These are phyloP conservation scores for Arctostaphylos glauca DNA, from an alignment of 148 eudicot species.

Conservation along the genomic window DNA sequence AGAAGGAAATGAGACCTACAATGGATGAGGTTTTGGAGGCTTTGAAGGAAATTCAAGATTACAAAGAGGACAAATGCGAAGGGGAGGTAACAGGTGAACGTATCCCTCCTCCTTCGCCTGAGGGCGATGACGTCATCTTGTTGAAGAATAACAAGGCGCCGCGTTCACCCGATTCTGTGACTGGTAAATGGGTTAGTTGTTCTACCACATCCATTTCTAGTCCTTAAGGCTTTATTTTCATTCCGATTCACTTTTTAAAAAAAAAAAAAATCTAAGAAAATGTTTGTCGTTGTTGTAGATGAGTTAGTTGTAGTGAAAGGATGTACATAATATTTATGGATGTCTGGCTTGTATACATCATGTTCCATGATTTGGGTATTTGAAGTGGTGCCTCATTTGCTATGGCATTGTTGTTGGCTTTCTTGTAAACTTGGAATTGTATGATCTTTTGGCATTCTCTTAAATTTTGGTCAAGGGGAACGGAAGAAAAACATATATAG, in stretches of 20 bases:
- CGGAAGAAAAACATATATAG: neutral
- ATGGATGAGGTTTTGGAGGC: conserved; percentile 4
- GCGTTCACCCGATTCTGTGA: neutral
- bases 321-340: neutral
- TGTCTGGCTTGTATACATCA: neutral
- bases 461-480: neutral
- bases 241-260: neutral
- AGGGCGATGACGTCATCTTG: neutral
- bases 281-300: neutral
- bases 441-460: neutral
- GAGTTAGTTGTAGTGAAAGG: neutral
- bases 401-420: conserved; percentile 1
- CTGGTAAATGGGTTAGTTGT: neutral
- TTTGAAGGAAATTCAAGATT: conserved; percentile 1
- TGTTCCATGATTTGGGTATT: neutral
- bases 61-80: neutral
- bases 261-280: neutral
- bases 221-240: neutral
- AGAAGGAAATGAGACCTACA: conserved; percentile 8
- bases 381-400: neutral
- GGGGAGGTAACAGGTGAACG: neutral
- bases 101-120: neutral
- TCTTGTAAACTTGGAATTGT: neutral
- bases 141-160: neutral
- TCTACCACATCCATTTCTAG: neutral